Base-by-base conservation (phyloP, 768 basidiomycete genomes). In the Hysterangium stoloniferum region DNA sequence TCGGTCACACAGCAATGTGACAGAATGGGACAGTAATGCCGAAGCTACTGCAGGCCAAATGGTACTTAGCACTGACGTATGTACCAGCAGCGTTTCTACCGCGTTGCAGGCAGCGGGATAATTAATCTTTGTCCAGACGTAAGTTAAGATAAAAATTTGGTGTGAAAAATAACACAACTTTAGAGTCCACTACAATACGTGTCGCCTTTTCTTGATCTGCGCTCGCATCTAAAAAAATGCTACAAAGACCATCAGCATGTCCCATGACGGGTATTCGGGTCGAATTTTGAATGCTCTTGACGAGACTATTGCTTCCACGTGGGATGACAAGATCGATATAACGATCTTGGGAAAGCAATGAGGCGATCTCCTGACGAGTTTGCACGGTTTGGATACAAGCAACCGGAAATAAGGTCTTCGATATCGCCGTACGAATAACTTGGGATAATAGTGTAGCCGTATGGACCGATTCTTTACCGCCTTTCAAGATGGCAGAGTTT, bases 241-340 rank as follows among this genome's bases (percentile, higher is more conserved):
- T 78, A 64, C 96, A 99, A 7, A 98, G 69, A 1, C 96, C 96
- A 65, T 99, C 96, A 6, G 96, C 94, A 61, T 99, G 96, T 1
- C 96, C 96, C 93, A 99, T 97, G 37, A 99, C 96, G 2, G 96
- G 86, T 54, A 99, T 98, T 52, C 86, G 75, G 0, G 95, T 96
- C 56, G 72, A 79, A 52, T 86, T 85, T 64, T 98, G 91, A 52
- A 99, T 96, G 64, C 72, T 86, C 58, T 71, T 75, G 24, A 98
- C 96, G 11, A 99, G 80, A 55, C 76, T 78, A 58, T 95, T 95
- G 61, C 94, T 93, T 5, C 96, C 96, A 48, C 96, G 74, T 1
- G 96, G 96, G 63, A 98, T 97, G 47, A 98, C 94, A 19, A 99
- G 75, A 66, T 98, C 94, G 61, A 99, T 97, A 66, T 91, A 94